Evolutionary conservation across 352 stramenopile species (phyloP).

Genomic region (Phytopythium litorale): DNA sequence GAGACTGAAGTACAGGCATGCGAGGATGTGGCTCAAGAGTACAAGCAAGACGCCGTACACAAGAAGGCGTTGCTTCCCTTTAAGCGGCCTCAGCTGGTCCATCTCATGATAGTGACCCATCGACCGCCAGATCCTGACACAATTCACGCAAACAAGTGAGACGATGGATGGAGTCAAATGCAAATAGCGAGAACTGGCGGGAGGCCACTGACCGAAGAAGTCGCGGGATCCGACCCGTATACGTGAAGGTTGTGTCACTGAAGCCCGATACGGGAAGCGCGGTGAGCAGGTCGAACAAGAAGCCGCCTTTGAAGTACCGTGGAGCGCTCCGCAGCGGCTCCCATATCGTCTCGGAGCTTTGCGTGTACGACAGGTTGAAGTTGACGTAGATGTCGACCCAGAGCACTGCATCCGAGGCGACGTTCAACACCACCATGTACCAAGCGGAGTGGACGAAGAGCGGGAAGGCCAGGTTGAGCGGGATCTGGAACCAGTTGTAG

Average conservation of each 20-base stretch:
- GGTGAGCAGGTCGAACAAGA: slow-evolving; percentile 30
- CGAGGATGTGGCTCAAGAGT: slow-evolving; percentile 27
- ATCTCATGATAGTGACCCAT: slow-evolving; percentile 27
- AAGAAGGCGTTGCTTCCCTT: slow-evolving; percentile 13
- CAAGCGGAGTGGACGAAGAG: slow-evolving; percentile 18
- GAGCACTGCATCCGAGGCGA: slow-evolving; percentile 25
- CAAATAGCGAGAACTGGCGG: neutral
- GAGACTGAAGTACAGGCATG: slow-evolving; percentile 33
- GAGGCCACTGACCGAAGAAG: slow-evolving; percentile 12
- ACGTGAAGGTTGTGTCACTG: slow-evolving; percentile 7
- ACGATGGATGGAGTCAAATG: neutral
- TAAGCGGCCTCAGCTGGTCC: slow-evolving; percentile 13
- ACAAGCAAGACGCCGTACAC: slow-evolving; percentile 17
- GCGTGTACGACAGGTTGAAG: slow-evolving; percentile 28
- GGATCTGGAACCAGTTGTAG: slow-evolving; percentile 39
- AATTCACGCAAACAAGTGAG: neutral
- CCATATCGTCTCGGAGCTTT: slow-evolving; percentile 22
- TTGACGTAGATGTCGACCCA: slow-evolving; percentile 43
- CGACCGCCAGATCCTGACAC: slow-evolving; percentile 24
- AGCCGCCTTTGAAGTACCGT: slow-evolving; percentile 21
- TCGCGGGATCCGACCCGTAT: slow-evolving; percentile 12
- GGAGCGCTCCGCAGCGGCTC: slow-evolving; percentile 20
- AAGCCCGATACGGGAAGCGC: slow-evolving; percentile 32
- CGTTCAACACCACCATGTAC: slow-evolving; percentile 21
- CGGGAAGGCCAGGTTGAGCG: slow-evolving; percentile 37